Conservation (phyloP, 495 filamentous ascomycete genomes). For the Chaetomium cochliodes region DNA sequence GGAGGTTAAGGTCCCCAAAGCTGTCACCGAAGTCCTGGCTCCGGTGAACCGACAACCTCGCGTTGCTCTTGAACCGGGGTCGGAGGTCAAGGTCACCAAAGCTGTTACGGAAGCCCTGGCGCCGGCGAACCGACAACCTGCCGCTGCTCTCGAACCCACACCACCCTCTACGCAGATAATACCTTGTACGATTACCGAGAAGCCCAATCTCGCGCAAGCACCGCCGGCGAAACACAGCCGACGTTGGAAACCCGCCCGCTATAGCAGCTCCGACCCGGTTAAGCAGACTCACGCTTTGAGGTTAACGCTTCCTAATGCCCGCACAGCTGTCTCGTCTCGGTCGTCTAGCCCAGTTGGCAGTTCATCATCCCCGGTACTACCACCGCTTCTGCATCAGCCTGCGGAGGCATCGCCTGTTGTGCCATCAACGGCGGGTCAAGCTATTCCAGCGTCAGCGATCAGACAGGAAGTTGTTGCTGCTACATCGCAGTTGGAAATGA, state of each 20-base stretch:
- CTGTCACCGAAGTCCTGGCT: slow-evolving; percentile 40
- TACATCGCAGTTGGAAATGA: background rate
- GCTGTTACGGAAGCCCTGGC: slow-evolving; percentile 42
- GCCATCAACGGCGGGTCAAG: background rate
- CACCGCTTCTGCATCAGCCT: background rate
- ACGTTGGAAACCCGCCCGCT: slow-evolving; percentile 17
- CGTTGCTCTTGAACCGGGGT: slow-evolving; percentile 25
- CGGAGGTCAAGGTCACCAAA: slow-evolving; percentile 51
- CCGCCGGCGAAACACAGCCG: slow-evolving; percentile 19
- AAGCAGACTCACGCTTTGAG: background rate
- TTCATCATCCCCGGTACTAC: background rate
- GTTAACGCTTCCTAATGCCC: background rate
- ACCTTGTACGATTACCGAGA: slow-evolving; percentile 32
- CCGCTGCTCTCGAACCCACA: slow-evolving; percentile 29
- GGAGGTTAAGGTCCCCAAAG: slow-evolving; percentile 53
- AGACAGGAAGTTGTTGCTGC: background rate
- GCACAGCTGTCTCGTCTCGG: background rate
- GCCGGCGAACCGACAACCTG: slow-evolving; percentile 25
- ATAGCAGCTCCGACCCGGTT: slow-evolving; percentile 11
- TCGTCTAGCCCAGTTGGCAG: background rate
- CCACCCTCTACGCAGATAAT: slow-evolving; percentile 47
- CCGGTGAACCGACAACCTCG: slow-evolving; percentile 26
- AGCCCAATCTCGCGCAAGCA: background rate
- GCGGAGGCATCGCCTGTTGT: background rate
- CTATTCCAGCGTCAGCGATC: background rate